These are phyloP conservation scores for Vanderwaltozyma verrucispora DNA, from an alignment of 805 yeast species.

Conservation along the genomic window DNA sequence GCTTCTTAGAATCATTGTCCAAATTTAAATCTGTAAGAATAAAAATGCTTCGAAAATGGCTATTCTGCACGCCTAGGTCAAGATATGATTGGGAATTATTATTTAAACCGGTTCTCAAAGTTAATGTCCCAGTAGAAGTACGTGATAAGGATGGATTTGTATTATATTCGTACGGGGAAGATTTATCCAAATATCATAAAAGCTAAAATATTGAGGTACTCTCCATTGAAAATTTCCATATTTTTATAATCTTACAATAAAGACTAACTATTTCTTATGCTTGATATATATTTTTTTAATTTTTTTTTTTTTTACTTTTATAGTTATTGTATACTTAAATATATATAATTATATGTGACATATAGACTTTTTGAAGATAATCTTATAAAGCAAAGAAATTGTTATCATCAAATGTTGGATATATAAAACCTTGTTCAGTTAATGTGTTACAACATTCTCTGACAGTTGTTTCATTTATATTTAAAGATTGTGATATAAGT, in stretches of 20 bases:
- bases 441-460: conserved; percentile 41
- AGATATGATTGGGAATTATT: conserved; percentile 32
- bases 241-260: too few relatives aligned
- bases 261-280: not conserved
- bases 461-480: conserved; percentile 39
- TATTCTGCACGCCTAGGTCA: conserved; percentile 30
- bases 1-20: conserved; percentile 25
- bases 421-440: conserved; percentile 58
- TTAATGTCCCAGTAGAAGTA: conserved; percentile 28
- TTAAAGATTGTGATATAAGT: conserved; percentile 47
- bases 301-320: too few relatives aligned
- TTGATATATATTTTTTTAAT: not conserved
- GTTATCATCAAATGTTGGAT: conserved; percentile 59
- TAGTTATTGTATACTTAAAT: too few relatives aligned
- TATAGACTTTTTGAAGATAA: not conserved
- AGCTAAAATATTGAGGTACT: too few relatives aligned
- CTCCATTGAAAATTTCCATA: too few relatives aligned
- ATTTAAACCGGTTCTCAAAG: conserved; percentile 28
- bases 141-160: conserved; percentile 33
- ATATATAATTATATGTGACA: not conserved
- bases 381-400: conserved; percentile 40
- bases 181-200: not conserved
- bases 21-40: conserved; percentile 29
- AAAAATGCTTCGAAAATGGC: conserved; percentile 29
- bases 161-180: conserved; percentile 29